These are phyloP conservation scores for Podospora conica DNA, from an alignment of 495 filamentous ascomycete genomes.

Conservation along the genomic window DNA sequence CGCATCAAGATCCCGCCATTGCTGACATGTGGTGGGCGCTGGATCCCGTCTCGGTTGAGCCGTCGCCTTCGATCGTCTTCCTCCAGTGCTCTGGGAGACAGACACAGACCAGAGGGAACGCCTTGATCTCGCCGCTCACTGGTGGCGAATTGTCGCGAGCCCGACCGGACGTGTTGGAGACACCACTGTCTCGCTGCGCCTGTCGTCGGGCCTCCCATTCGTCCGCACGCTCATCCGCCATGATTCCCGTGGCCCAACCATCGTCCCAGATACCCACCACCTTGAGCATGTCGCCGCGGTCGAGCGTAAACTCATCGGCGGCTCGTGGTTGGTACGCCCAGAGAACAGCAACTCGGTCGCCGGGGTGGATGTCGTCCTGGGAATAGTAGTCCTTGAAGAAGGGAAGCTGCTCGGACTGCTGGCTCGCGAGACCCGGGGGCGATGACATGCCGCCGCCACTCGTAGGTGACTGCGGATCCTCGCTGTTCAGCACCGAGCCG, in stretches of 20 bases:
- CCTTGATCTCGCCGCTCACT: conserved; percentile 83
- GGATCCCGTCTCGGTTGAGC: conserved; percentile 50
- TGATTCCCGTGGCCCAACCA: conserved; percentile 94
- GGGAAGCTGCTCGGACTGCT: conserved; percentile 88
- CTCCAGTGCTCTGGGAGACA: conserved; percentile 96
- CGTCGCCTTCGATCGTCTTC: conserved; percentile 90
- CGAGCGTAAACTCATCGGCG: conserved; percentile 86
- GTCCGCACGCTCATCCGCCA: conserved; percentile 76
- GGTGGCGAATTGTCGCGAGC: conserved; percentile 56
- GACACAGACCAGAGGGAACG: conserved; percentile 96
- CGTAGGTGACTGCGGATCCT: conserved; percentile 69
- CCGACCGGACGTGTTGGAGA: conserved; percentile 73
- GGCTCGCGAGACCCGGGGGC: conserved; percentile 73
- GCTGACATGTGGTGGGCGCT: conserved; percentile 34
- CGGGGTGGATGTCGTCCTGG: conserved; percentile 87
- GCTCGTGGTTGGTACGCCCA: conserved; percentile 97
- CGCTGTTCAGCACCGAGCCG: conserved; percentile 63
- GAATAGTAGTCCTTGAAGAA: conserved; percentile 99
- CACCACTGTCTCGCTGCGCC: conserved; percentile 83
- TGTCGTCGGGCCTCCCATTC: conserved; percentile 75
- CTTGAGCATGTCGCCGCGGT: conserved; percentile 97
- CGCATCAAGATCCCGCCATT: conserved; percentile 26
- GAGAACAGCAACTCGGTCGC: conserved; percentile 81
- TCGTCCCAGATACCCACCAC: conserved; percentile 99
- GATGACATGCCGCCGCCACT: conserved; percentile 75